These are phyloP conservation scores for Dictyostelium intermedium DNA, from an alignment of 78 protist genomes.

Conservation along the genomic window DNA sequence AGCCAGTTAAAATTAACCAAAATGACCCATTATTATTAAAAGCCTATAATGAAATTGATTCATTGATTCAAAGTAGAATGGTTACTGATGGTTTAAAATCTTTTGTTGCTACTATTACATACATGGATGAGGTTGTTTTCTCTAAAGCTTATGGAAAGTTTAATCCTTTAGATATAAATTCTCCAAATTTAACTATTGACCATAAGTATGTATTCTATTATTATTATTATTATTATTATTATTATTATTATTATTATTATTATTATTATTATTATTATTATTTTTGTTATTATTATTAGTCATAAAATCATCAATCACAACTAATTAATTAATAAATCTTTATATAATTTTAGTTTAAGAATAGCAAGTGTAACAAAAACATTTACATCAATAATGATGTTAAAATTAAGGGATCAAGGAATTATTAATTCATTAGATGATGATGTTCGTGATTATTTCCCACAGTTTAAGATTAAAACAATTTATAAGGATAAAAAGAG, in stretches of 20 bases:
- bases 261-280: no score
- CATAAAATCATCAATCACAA: no score
- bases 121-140: conserved; percentile 15
- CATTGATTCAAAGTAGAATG: neutral
- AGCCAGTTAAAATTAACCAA: neutral
- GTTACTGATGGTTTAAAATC: neutral
- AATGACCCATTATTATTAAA: neutral
- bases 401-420: conserved; percentile 44
- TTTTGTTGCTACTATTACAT: conserved; percentile 26
- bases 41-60: conserved; percentile 11
- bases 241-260: no score
- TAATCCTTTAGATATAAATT: neutral
- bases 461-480: conserved; percentile 21
- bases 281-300: no score
- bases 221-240: no score
- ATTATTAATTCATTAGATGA: conserved; percentile 34
- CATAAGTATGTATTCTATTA: neutral
- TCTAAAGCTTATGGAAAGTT: neutral
- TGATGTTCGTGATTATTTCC: conserved; percentile 25
- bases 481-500: neutral
- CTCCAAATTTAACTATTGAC: conserved; percentile 9
- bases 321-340: no score
- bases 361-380: conserved; percentile 45
- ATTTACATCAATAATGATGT: conserved; percentile 57
- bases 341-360: conserved; percentile 6